Conservation (phyloP, 1,284 basidiomycete genomes). For the Ceratobasidium papillatum region DNA sequence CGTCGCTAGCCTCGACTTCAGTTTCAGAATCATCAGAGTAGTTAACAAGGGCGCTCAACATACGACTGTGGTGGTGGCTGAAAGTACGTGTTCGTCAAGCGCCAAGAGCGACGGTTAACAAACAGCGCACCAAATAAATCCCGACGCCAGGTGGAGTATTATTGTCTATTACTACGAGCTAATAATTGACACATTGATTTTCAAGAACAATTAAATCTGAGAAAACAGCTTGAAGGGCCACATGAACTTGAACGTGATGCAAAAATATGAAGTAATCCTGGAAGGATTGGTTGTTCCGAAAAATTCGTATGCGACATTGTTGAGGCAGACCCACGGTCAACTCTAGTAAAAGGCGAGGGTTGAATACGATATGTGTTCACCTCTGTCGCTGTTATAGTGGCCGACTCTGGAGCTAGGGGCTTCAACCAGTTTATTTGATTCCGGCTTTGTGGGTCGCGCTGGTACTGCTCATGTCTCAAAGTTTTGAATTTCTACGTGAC, state of each 20-base stretch:
- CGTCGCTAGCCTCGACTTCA: not conserved
- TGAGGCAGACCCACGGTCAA: constrained; percentile 40
- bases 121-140: not conserved
- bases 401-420: not conserved
- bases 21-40: constrained; percentile 21
- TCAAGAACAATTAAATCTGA: too few relatives aligned
- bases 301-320: constrained; percentile 39
- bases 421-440: constrained; percentile 32
- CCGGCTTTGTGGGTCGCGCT: constrained; percentile 34
- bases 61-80: not conserved
- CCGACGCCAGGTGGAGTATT: not conserved
- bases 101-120: not conserved
- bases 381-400: constrained; percentile 23
- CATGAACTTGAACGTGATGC: too few relatives aligned
- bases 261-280: not conserved
- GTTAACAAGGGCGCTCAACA: constrained; percentile 33
- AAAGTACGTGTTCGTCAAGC: not conserved
- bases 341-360: constrained; percentile 41
- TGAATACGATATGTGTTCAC: constrained; percentile 40
- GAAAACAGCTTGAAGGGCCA: too few relatives aligned
- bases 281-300: constrained; percentile 19
- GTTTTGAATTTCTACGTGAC: not conserved
- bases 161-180: too few relatives aligned
- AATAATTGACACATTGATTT: too few relatives aligned
- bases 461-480: not conserved